Base-by-base conservation (phyloP, 1,139 yeast genomes). In the Geotrichum cucujoidarum region DNA sequence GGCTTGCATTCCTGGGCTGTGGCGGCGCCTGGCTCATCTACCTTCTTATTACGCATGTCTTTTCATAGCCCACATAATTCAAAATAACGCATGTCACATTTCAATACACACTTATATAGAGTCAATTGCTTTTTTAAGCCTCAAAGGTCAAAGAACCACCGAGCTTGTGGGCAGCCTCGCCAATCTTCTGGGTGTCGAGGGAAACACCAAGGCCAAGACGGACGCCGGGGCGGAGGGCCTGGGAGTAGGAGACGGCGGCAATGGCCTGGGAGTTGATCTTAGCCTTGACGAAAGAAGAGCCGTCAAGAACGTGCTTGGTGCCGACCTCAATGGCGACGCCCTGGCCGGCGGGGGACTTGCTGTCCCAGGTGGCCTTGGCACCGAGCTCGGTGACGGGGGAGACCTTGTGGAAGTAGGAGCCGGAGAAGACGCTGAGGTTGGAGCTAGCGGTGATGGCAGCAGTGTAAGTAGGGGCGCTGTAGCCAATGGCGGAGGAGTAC, bases 141-240 rank as follows among this genome's bases (percentile, higher is more conserved):
- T 92, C 75, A 76, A 90, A 90, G 59, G 95, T 80, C 72, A 92
- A 79, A 54, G 95, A 87, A 77, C 87, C 78, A 73, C 98, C 98
- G 66, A 92, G 78, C 82, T 94, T 90, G 83, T 92, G 98, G 66
- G 94, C 96, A 60, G 97, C 89, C 78, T 90, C 97, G 70, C 89
- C 83, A 69, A 92, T 80, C 75, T 92, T 87, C 74, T 89, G 81
- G 62, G 97, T 95, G 72, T 92, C 97, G 72, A 94, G 84, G 59
- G 95, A 88, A 65, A 95, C 84, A 78, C 98, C 99, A 60, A 94
- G 80, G 71, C 99, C 99, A 65, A 92, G 78, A 68, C 86, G 88
- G 64, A 94, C 97, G 72, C 97, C 97, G 55, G 95, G 95, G 77
- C 95, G 87, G 72, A 92, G 81, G 64, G 80, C 81, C 76, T 92